Evolutionary conservation across 208 protist genomes (phyloP).

Genomic region (Leishmania arabica): DNA sequence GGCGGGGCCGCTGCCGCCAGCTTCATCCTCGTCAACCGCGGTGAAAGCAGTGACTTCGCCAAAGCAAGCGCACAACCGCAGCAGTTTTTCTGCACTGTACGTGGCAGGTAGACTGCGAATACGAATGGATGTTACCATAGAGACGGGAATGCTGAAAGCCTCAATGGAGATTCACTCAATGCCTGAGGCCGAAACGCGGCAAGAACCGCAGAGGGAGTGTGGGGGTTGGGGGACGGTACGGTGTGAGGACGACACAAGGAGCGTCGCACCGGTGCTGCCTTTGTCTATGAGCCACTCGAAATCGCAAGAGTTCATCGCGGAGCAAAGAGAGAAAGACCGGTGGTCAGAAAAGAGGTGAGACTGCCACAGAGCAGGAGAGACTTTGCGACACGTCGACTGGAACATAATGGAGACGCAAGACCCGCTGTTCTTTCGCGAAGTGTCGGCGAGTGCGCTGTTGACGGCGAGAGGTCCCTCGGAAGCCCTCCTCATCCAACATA

Average conservation of each 20-base stretch:
- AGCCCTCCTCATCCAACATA: not conserved
- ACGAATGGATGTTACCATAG: conserved; percentile 54
- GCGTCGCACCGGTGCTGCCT: not conserved
- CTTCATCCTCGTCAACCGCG: conserved; percentile 8
- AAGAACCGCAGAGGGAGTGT: not conserved
- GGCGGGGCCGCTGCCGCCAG: not conserved
- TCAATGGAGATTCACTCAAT: not conserved
- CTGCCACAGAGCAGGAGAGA: not conserved
- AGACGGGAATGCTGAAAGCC: conserved; percentile 4
- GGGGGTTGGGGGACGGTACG: not conserved
- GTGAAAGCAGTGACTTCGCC: conserved; percentile 59
- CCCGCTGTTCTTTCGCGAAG: not conserved
- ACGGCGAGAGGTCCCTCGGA: too few species aligned
- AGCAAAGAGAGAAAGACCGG: not conserved
- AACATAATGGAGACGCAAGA: not conserved
- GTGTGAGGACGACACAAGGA: not conserved
- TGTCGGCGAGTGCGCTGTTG: not conserved
- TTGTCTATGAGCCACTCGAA: not conserved
- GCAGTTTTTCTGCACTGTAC: conserved; percentile 52
- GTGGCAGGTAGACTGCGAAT: conserved; percentile 42
- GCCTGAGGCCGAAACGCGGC: not conserved
- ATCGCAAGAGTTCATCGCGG: not conserved
- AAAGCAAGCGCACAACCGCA: conserved; percentile 74
- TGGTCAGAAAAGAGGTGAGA: not conserved
- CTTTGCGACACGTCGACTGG: not conserved